Evolutionary conservation across 2,329 filamentous ascomycete species (phyloP).

Genomic region (Penicillium crustosum): DNA sequence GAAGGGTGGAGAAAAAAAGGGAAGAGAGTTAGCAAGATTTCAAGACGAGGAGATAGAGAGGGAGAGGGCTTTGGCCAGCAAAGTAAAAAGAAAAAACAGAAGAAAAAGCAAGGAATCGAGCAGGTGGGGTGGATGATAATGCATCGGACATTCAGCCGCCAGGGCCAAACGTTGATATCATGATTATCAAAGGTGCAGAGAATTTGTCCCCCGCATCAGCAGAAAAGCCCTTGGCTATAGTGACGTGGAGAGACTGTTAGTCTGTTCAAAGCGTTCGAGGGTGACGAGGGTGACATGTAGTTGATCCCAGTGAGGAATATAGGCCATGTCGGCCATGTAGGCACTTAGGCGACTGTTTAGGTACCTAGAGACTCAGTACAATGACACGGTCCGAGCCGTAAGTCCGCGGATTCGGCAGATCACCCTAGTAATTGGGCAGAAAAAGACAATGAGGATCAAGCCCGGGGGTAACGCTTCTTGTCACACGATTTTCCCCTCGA

Average conservation of each 20-base stretch:
- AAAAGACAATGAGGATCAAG: slow-evolving; percentile 14
- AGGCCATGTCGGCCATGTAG: background rate
- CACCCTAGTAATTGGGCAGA: slow-evolving; percentile 29
- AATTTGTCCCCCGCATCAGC: slow-evolving; percentile 28
- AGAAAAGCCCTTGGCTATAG: slow-evolving; percentile 13
- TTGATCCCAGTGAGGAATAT: background rate
- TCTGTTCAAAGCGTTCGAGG: slow-evolving; percentile 19
- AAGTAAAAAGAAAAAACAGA: slow-evolving; percentile 3
- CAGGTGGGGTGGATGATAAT: slow-evolving; percentile 24
- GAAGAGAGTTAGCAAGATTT: background rate
- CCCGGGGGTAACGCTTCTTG: slow-evolving; percentile 12
- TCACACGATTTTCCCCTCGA: slow-evolving; percentile 12
- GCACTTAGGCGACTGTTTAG: slow-evolving; percentile 1
- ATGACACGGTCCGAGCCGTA: slow-evolving; percentile 32
- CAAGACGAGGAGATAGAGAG: background rate
- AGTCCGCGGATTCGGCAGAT: slow-evolving; percentile 15
- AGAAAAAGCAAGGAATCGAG: slow-evolving; percentile 12
- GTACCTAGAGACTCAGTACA: slow-evolving; percentile 8
- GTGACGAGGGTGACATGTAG: background rate
- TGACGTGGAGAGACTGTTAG: slow-evolving; percentile 37
- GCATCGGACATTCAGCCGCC: slow-evolving; percentile 5
- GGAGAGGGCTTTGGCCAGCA: slow-evolving; percentile 9
- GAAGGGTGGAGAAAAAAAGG: slow-evolving; percentile 3
- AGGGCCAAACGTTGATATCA: slow-evolving; percentile 22
- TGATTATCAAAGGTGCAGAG: background rate